These are phyloP conservation scores for Aureoboletus auriporus DNA, from an alignment of 768 basidiomycete species.

Conservation along the genomic window DNA sequence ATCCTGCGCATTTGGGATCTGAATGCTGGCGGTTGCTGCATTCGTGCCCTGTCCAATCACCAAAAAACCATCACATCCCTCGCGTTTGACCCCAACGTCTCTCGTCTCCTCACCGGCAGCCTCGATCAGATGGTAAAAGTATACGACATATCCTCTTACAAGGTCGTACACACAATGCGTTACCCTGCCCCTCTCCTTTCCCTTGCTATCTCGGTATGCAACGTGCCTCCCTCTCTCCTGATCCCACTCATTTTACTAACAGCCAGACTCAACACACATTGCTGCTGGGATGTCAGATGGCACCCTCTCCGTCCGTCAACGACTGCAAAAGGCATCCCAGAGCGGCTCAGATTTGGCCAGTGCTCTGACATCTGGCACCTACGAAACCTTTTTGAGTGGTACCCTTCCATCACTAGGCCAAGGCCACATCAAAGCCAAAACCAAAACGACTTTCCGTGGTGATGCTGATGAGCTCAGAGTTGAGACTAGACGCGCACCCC, in stretches of 20 bases:
- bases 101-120: conserved; percentile 82
- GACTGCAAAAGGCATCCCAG: conserved; percentile 74
- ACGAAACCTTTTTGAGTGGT: conserved; percentile 63
- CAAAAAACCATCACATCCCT: conserved; percentile 95
- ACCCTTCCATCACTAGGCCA: conserved; percentile 53
- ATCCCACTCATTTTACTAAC: conserved; percentile 7
- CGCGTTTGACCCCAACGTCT: conserved; percentile 71
- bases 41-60: conserved; percentile 91
- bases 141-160: conserved; percentile 91
- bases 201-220: conserved; percentile 78
- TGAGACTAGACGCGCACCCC: conserved; percentile 64
- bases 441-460: conserved; percentile 46
- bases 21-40: conserved; percentile 84
- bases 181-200: conserved; percentile 92
- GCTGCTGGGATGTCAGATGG: conserved; percentile 98
- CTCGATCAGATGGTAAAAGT: conserved; percentile 99
- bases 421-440: conserved; percentile 47
- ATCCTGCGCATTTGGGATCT: conserved; percentile 95
- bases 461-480: conserved; percentile 77
- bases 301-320: conserved; percentile 91
- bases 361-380: conserved; percentile 50
- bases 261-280: conserved; percentile 97
- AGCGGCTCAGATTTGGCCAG: conserved; percentile 33
- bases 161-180: conserved; percentile 97
- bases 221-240: neutral